phyloP scores from a whole-genome alignment of 2,329 filamentous ascomycete genomes.

The Venturia aucupariae region DNA sequence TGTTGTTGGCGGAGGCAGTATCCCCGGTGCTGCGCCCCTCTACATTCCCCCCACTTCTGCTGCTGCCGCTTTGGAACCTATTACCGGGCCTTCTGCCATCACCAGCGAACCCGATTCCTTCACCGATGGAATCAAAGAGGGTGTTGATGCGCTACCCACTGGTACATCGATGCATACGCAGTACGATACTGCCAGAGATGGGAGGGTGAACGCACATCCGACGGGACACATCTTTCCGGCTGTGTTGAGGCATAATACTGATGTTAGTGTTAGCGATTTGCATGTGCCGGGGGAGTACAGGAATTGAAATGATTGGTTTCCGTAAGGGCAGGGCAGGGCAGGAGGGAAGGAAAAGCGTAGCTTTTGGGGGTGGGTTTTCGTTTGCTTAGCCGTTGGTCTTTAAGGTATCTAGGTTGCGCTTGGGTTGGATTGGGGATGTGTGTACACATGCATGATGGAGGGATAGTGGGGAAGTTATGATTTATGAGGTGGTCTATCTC shows the following conservation, averaged over 20 bases:
- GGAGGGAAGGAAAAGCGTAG: no score
- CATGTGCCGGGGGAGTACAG: slow-evolving; percentile 59
- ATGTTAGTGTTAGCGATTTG: slow-evolving; percentile 50
- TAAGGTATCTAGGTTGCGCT: no score
- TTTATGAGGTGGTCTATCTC: no score
- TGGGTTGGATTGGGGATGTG: no score
- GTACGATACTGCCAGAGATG: slow-evolving; percentile 8
- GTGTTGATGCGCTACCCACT: background rate
- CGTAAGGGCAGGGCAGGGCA: no score
- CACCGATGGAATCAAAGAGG: background rate
- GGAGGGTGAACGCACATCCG: slow-evolving; percentile 10
- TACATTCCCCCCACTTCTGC: background rate
- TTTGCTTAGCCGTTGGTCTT: no score
- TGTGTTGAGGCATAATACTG: slow-evolving; percentile 34
- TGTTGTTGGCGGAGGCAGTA: background rate
- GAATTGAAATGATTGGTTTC: no score
- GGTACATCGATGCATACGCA: background rate
- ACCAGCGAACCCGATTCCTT: background rate
- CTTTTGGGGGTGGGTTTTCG: background rate
- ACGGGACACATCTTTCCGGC: slow-evolving; percentile 10
- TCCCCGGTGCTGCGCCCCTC: background rate
- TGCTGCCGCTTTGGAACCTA: background rate
- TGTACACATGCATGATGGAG: no score
- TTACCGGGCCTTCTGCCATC: background rate
- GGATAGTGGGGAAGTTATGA: no score